Base-by-base conservation (phyloP, 768 basidiomycete species). In the Albatrellus ellisii region DNA sequence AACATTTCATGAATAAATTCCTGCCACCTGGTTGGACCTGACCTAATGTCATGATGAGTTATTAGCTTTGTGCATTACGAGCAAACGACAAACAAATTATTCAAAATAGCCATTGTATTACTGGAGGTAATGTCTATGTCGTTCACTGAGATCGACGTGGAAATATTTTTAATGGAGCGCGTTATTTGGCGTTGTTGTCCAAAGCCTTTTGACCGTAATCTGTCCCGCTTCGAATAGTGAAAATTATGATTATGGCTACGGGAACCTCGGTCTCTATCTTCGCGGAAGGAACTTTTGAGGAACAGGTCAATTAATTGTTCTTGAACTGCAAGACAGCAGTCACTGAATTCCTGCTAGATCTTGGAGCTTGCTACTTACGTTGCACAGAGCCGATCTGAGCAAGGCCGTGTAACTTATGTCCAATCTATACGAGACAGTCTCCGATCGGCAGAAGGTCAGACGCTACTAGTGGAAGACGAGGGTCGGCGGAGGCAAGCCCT, bases 261-360 rank as follows among this genome's bases (percentile, higher is more conserved):
- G 60, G 57, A 49, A 67, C 79, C 51, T 82, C 84, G 29, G 68
- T 89, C 43, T 77, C 86, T 45, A 75, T 89, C 50, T 89, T 87
- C 55, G 77, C 82, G 15, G 87, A 91, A 62, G 87, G 87, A 39
- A 88, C 86, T 1, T 89, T 84, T 52, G 79, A 82, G 57, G 87
- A 91, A 59, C 83, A 88, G 75, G 85, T 83, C 39, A 18, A 33
- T 10, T 39, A 12, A 22, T 15, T 26, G 27, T 21, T 27, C 11
- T 22, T 3, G 1, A 15, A n/a, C 35, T 38, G 17, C 26, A 36
- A 26, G 40, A 20, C 44, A 24, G 18, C 10, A 22, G 6, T 26
- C 44, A 36, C 4, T 46, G n/a, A 20, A 21, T 43, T 39, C 48
- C 39, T 34, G 18, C 21, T 46, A 91, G 82, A 73, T 87, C 54